A percentile compares a stretch with the other conserved stretches of the same genome.
Evolutionary conservation across 139 green algal genomes (phyloP).

Genomic region (Chlorella sorokiniana): DNA sequence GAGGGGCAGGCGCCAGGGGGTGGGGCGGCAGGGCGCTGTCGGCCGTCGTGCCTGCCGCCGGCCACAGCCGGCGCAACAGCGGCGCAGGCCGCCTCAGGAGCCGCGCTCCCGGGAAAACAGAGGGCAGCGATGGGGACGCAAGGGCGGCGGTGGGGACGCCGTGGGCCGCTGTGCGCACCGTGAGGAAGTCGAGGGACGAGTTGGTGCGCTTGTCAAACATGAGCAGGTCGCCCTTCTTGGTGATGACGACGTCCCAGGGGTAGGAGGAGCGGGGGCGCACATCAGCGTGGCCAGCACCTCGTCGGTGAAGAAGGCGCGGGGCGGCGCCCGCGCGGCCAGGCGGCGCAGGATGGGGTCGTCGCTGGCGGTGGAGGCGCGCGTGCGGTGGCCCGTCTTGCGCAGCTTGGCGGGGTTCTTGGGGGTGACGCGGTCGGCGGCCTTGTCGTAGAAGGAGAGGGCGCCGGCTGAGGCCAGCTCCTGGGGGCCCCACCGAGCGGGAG

Average conservation of each 20-base stretch:
- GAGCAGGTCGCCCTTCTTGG: constrained; percentile 63
- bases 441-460: constrained; percentile 90
- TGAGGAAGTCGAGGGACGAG: constrained; percentile 86
- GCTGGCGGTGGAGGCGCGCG: constrained; percentile 79
- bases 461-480: constrained; percentile 67
- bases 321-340: constrained; percentile 66
- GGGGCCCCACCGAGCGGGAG: constrained; percentile 51
- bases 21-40: too few relatives aligned
- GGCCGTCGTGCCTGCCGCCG: too few relatives aligned
- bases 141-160: too few relatives aligned
- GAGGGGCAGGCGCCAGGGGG: too few relatives aligned
- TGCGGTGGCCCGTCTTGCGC: constrained; percentile 70
- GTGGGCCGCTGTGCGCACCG: too few relatives aligned
- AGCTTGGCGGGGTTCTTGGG: constrained; percentile 80
- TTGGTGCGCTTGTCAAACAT: constrained; percentile 90
- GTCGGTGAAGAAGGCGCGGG: constrained; percentile 92
- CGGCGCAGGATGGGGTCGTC: constrained; percentile 91
- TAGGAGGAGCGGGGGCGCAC: constrained; percentile 91
- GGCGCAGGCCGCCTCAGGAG: too few relatives aligned
- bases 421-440: constrained; percentile 86
- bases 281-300: constrained; percentile 92
- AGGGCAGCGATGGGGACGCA: too few relatives aligned
- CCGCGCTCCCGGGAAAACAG: too few relatives aligned
- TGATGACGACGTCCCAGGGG: constrained; percentile 89
- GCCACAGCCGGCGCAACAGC: too few relatives aligned